A percentile compares a stretch with the other conserved stretches of the same genome.
Conservation (phyloP, 139 green algal genomes). For the Picochlorum costavermella region DNA sequence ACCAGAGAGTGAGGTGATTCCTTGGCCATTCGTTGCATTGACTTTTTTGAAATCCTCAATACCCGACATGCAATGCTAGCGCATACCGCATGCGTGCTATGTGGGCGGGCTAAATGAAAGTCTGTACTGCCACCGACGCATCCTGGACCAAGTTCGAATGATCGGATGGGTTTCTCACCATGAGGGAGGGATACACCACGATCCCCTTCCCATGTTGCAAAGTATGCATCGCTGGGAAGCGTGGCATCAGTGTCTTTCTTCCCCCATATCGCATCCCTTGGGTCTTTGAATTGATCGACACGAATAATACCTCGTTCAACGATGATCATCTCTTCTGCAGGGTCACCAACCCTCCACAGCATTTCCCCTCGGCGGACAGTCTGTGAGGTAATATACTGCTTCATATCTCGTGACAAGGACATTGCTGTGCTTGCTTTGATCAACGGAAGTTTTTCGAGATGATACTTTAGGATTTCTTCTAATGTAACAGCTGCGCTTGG, state of each 20-base stretch:
- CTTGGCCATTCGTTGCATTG: constrained; percentile 16
- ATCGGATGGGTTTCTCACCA: constrained; percentile 1
- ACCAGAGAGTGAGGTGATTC: constrained; percentile 17
- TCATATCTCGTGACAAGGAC: constrained; percentile 8
- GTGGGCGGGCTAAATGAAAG: constrained; percentile 22
- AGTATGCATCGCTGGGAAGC: background rate
- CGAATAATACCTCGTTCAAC: constrained; percentile 26
- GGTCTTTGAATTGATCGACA: constrained; percentile 10
- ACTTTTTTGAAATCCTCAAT: constrained; percentile 10
- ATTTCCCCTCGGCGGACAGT: constrained; percentile 12
- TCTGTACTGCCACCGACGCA: constrained; percentile 23
- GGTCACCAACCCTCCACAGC: constrained; percentile 22
- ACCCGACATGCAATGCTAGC: background rate
- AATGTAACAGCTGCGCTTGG: constrained; percentile 15
- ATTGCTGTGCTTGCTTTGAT: background rate
- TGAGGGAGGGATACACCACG: background rate
- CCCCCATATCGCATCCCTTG: background rate
- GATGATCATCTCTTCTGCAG: constrained; percentile 18
- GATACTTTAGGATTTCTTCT: constrained; percentile 13
- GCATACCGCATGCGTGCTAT: constrained; percentile 6
- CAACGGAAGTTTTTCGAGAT: constrained; percentile 17
- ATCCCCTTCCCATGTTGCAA: background rate
- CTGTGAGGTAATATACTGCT: constrained; percentile 9
- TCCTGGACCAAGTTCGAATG: constrained; percentile 24
- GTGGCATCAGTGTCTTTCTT: background rate